Evolutionary conservation across 1,139 yeast genomes (phyloP).

Genomic region (Hanseniaspora gamundiae): DNA sequence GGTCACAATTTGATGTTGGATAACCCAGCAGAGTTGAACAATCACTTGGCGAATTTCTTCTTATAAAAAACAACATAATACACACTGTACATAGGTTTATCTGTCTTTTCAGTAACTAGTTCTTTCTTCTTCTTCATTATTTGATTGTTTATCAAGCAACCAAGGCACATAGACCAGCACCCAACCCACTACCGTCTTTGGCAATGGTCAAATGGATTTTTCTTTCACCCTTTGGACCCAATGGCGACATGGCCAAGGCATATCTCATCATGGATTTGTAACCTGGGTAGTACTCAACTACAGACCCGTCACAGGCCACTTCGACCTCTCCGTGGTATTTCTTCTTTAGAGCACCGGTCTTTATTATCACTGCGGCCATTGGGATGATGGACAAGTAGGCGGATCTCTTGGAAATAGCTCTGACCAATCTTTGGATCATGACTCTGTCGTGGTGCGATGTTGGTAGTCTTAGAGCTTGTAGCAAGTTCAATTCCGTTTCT

Average conservation of each 20-base stretch:
- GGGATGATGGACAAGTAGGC: conserved; percentile 83
- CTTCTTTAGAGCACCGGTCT: conserved; percentile 42
- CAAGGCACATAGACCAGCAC: conserved; percentile 84
- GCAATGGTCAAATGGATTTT: conserved; percentile 67
- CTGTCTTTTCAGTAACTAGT: neutral
- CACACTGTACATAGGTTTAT: neutral
- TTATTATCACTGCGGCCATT: conserved; percentile 60
- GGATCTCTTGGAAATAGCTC: conserved; percentile 73
- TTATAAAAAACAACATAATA: neutral
- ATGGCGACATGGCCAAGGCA: conserved; percentile 55
- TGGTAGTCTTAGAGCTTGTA: conserved; percentile 53
- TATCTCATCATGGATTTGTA: conserved; percentile 66
- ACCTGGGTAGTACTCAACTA: conserved; percentile 84
- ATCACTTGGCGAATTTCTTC: conserved; percentile 34
- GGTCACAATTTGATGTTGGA: conserved; percentile 78
- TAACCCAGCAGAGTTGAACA: conserved; percentile 52
- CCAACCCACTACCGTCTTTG: conserved; percentile 91
- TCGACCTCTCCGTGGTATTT: conserved; percentile 61
- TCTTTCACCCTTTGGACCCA: conserved; percentile 60
- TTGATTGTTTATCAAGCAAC: conserved; percentile 15
- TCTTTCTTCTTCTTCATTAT: neutral
- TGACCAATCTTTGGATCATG: conserved; percentile 59
- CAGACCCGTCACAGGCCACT: conserved; percentile 91
- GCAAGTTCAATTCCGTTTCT: conserved; percentile 52
- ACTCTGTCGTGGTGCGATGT: conserved; percentile 56